Evolutionary conservation across 129 eudicot species (phyloP), one percentile per base, ranked within the genome.

Genomic region (Artemisia annua): DNA sequence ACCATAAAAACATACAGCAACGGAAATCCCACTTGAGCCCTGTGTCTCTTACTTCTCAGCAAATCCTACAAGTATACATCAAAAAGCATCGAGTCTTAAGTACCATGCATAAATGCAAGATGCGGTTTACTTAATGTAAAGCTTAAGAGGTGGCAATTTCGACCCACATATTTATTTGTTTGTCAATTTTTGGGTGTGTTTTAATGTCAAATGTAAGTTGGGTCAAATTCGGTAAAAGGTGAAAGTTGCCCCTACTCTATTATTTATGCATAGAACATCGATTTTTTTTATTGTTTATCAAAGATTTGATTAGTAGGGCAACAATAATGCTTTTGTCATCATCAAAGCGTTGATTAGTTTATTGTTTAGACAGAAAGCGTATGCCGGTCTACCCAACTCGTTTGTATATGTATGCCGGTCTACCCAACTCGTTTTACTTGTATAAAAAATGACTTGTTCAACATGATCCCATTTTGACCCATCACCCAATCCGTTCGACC

Each of bases 1-100:
- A 89, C 88, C 92, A 87, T 85, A 67, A 84, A 85, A 50, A 89
- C 92, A 81, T 72, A 89, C 72, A 87, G 79, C 68, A 87, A 67
- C 17, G 90, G 93, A 74, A 89, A 89, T 52, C 96, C 93, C 18
- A 69, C 87, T 68, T 81, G 87, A 7, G 85, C 87, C 64, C 63
- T 80, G 51, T 52, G 81, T 69, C 74, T 84, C 76, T 77, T 89
- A 65, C 80, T 89, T 74, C 83, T 89, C 75, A 86, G 17, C 59
- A 72, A 8, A 49, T 68, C 89, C 96, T 89, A 86, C 73, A 55
- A 71, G 44, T 43, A 19, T 43, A 20, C 46, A 14, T 61, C 32
- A 61, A 49, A 62, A 73, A 18, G 63, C n/a, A 60, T 24, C 1
- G 7, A 4, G 44, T n/a, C 48, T 24, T 61, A 28, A 14, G 20